phyloP scores from a whole-genome alignment of 148 eudicot genomes.

The Fagopyrum homotropicum region DNA sequence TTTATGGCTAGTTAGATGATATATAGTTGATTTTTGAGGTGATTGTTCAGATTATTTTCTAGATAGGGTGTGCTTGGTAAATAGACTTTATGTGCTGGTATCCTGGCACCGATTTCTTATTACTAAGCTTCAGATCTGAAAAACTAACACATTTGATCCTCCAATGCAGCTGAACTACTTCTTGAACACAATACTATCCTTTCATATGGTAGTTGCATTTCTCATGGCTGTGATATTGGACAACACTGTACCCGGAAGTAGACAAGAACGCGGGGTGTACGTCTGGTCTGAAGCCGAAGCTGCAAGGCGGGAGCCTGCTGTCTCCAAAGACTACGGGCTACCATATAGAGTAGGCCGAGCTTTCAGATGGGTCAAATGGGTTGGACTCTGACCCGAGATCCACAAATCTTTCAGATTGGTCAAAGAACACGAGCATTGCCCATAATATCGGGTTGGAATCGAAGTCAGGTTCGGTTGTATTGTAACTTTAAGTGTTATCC shows the following conservation, averaged over 20 bases:
- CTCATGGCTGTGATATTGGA: conserved; percentile 77
- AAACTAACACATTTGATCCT: not conserved
- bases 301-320: conserved; percentile 86
- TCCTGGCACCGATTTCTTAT: too few species aligned
- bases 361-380: conserved; percentile 99
- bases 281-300: conserved; percentile 93
- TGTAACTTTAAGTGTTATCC: not conserved
- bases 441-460: not conserved
- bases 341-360: conserved; percentile 76
- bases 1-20: conserved; percentile 1
- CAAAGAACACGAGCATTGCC: not conserved
- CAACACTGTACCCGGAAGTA: conserved; percentile 90
- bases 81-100: too few species aligned
- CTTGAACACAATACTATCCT: conserved; percentile 70
- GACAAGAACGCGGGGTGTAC: conserved; percentile 87
- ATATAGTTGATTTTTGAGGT: not conserved
- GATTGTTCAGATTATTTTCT: not conserved
- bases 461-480: not conserved
- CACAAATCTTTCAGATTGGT: not conserved
- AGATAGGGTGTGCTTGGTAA: not conserved
- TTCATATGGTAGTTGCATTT: conserved; percentile 94
- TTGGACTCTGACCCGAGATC: conserved; percentile 48
- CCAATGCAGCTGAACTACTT: conserved; percentile 79
- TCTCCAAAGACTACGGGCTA: conserved; percentile 72
- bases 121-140: not conserved